These are phyloP conservation scores for Sporothrix sp. DNA, from an alignment of 2,329 filamentous ascomycete species.

Conservation along the genomic window DNA sequence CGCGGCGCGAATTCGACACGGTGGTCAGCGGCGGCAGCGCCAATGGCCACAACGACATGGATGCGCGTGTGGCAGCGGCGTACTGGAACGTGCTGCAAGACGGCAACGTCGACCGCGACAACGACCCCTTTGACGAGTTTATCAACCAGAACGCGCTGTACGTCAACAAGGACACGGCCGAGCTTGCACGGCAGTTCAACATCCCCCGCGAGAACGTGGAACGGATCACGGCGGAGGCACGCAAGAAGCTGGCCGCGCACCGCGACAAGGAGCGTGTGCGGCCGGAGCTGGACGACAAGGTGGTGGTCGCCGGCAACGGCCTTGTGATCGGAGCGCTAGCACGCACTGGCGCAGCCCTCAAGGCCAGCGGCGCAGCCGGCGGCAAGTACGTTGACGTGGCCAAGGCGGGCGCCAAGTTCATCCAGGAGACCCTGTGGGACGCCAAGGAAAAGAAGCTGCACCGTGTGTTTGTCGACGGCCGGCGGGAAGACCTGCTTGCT, in stretches of 20 bases:
- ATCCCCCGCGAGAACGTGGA: slow-evolving; percentile 60
- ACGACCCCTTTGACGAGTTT: slow-evolving; percentile 89
- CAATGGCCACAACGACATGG: slow-evolving; percentile 36
- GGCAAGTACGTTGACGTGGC: slow-evolving; percentile 56
- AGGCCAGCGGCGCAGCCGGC: slow-evolving; percentile 38
- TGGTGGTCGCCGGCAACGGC: slow-evolving; percentile 80
- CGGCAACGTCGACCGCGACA: slow-evolving; percentile 72
- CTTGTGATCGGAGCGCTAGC: slow-evolving; percentile 78
- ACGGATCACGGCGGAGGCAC: slow-evolving; percentile 56
- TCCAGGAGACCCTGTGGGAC: slow-evolving; percentile 66
- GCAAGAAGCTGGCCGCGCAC: slow-evolving; percentile 58
- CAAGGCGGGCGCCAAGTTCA: slow-evolving; percentile 58
- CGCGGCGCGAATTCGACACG: slow-evolving; percentile 70
- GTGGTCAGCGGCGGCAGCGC: slow-evolving; percentile 50
- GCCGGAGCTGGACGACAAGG: slow-evolving; percentile 78
- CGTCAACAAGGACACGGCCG: slow-evolving; percentile 55
- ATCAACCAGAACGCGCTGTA: slow-evolving; percentile 85
- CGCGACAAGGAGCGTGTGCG: slow-evolving; percentile 64
- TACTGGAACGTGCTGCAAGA: slow-evolving; percentile 79
- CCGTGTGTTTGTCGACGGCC: slow-evolving; percentile 61
- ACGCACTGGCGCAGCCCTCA: slow-evolving; percentile 60
- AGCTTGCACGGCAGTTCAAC: slow-evolving; percentile 66
- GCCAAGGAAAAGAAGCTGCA: slow-evolving; percentile 51
- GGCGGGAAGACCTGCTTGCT: slow-evolving; percentile 53
- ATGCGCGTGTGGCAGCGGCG: slow-evolving; percentile 63